Conservation (phyloP, 306 rosid genomes). For the Vachellia collinsii region DNA sequence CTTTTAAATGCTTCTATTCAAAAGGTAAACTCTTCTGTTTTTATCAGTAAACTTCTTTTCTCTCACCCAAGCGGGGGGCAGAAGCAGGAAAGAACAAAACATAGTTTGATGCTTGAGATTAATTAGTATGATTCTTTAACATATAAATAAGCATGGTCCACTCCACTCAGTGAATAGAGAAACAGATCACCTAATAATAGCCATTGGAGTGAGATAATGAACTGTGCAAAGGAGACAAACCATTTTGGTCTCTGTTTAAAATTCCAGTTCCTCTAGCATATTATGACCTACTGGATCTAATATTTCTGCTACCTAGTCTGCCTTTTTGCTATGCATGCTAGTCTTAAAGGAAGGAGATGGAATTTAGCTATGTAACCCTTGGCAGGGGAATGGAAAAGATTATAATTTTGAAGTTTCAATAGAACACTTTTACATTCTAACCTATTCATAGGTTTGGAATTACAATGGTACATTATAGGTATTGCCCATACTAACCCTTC, state of each 20-base stretch:
- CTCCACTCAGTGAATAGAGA: conserved; percentile 23
- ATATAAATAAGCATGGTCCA: conserved; percentile 17
- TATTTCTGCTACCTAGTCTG: neutral
- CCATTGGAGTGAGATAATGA: conserved; percentile 11
- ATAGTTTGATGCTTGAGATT: conserved; percentile 37
- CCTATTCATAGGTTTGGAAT: neutral
- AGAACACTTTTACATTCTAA: neutral
- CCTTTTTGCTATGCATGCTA: neutral
- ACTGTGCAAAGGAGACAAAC: conserved; percentile 25
- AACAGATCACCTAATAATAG: conserved; percentile 4
- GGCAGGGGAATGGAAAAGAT: neutral
- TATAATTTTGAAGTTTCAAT: neutral
- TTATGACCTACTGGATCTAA: conserved; percentile 29
- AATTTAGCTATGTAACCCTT: neutral
- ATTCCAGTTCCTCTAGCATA: conserved; percentile 21
- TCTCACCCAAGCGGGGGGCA: conserved; percentile 17
- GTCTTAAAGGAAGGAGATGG: neutral
- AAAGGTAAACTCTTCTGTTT: conserved; percentile 64
- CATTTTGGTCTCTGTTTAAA: conserved; percentile 8
- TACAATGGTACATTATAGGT: neutral
- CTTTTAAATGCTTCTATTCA: conserved; percentile 69
- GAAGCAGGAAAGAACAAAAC: conserved; percentile 21
- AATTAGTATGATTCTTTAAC: conserved; percentile 27
- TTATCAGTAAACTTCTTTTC: conserved; percentile 31
- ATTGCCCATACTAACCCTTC: neutral